phyloP scores from a whole-genome alignment of 1,284 basidiomycete genomes.

The Tetrapyrgos nigripes region DNA sequence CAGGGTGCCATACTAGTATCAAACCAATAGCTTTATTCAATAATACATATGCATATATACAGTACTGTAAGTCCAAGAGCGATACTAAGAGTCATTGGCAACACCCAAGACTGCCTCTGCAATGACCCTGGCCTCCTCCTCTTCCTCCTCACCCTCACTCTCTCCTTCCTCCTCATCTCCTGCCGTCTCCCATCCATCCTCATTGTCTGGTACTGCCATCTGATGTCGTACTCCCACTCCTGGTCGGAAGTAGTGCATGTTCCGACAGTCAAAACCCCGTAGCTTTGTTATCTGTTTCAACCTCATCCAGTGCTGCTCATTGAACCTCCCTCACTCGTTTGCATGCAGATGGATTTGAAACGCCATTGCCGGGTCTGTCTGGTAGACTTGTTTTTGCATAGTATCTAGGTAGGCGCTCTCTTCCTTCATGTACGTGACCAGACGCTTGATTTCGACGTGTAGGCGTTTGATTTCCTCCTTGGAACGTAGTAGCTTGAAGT shows the following conservation, averaged over 20 bases:
- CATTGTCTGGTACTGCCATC: not conserved
- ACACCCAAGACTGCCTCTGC: no score
- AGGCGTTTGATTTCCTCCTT: conserved; percentile 30
- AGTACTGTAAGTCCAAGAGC: no score
- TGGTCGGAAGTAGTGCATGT: not conserved
- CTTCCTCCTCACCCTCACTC: not conserved
- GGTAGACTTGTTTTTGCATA: not conserved
- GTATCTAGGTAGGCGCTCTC: conserved; percentile 20
- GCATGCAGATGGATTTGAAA: conserved; percentile 1
- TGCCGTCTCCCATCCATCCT: not conserved
- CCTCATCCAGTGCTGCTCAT: not conserved
- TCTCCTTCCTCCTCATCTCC: not conserved
- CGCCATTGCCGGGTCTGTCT: conserved; percentile 5
- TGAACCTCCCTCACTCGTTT: conserved; percentile 3
- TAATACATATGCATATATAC: no score
- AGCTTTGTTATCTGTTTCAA: not conserved
- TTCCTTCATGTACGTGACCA: conserved; percentile 33
- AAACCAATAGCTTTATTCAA: no score
- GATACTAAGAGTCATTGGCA: no score
- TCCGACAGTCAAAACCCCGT: conserved; percentile 1
- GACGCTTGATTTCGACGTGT: conserved; percentile 29
- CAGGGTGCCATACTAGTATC: no score
- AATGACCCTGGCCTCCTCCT: not conserved
- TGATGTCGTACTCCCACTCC: not conserved
- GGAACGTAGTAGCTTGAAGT: conserved; percentile 30